These are phyloP conservation scores for Aureobasidium sp. DNA, from an alignment of 2,329 filamentous ascomycete genomes.

Conservation along the genomic window DNA sequence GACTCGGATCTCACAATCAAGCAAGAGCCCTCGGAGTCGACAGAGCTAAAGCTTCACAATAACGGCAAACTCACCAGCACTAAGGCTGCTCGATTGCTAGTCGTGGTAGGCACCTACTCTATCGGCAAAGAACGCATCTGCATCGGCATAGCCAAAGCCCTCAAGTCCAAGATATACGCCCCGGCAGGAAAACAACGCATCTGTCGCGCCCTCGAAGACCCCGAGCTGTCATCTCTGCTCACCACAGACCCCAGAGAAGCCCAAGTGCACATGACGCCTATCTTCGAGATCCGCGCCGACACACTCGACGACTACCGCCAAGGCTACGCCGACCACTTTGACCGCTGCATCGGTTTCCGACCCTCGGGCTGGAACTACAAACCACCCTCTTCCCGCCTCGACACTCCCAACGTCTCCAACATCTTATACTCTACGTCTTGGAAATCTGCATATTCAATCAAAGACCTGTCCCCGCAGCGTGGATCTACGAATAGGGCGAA, in stretches of 20 bases:
- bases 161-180: slow-evolving; percentile 84
- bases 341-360: slow-evolving; percentile 79
- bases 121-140: slow-evolving; percentile 98
- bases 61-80: slow-evolving; percentile 26
- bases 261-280: slow-evolving; percentile 94
- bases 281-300: slow-evolving; percentile 88
- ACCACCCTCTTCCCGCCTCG: slow-evolving; percentile 56
- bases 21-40: slow-evolving; percentile 32
- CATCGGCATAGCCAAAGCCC: slow-evolving; percentile 77
- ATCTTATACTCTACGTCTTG: slow-evolving; percentile 63
- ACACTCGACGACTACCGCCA: slow-evolving; percentile 85
- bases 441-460: slow-evolving; percentile 63
- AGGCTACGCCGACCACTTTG: slow-evolving; percentile 71
- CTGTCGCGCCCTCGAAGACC: slow-evolving; percentile 75
- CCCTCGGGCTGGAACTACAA: slow-evolving; percentile 93
- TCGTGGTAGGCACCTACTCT: slow-evolving; percentile 93
- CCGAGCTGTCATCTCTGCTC: slow-evolving; percentile 67
- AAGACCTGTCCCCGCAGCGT: slow-evolving; percentile 70
- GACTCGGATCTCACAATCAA: slow-evolving; percentile 30
- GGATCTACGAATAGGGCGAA: slow-evolving; percentile 75
- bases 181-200: slow-evolving; percentile 75
- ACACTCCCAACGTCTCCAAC: slow-evolving; percentile 54
- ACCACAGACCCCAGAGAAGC: slow-evolving; percentile 75
- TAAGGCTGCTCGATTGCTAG: slow-evolving; percentile 61
- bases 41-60: slow-evolving; percentile 17